Evolutionary conservation across 2,329 filamentous ascomycete genomes (phyloP).

Genomic region (Cyphellophora attinorum): DNA sequence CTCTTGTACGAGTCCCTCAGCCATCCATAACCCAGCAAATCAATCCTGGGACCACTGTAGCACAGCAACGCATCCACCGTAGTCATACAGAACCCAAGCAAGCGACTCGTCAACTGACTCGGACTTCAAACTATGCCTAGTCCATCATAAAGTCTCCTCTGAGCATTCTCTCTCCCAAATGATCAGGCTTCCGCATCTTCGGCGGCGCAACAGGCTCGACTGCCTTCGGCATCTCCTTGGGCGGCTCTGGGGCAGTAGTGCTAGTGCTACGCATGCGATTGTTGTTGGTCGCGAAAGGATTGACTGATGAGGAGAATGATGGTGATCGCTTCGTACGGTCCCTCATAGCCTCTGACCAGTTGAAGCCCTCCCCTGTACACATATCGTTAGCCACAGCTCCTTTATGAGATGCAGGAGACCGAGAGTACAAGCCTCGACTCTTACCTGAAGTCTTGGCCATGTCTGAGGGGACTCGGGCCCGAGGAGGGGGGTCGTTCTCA

Average conservation of each 20-base stretch:
- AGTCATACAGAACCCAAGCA: too few species aligned
- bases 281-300: conserved; percentile 19
- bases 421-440: conserved; percentile 47
- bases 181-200: conserved; percentile 64
- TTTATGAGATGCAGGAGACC: background rate
- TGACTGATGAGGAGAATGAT: conserved; percentile 26
- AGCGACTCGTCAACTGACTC: too few species aligned
- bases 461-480: conserved; percentile 13
- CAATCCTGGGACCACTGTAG: too few species aligned
- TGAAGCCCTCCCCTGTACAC: conserved; percentile 77
- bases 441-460: conserved; percentile 31
- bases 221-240: conserved; percentile 30
- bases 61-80: too few species aligned
- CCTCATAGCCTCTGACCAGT: conserved; percentile 93
- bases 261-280: conserved; percentile 29
- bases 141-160: conserved; percentile 86
- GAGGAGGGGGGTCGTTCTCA: conserved; percentile 13
- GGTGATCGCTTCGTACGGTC: conserved; percentile 74
- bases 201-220: conserved; percentile 11
- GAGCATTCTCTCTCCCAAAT: conserved; percentile 91
- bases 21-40: too few species aligned
- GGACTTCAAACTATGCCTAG: too few species aligned
- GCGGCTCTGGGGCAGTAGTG: conserved; percentile 42
- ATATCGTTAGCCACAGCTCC: background rate
- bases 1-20: too few species aligned